Base-by-base conservation (phyloP, 306 rosid genomes). In the Malus fusca region DNA sequence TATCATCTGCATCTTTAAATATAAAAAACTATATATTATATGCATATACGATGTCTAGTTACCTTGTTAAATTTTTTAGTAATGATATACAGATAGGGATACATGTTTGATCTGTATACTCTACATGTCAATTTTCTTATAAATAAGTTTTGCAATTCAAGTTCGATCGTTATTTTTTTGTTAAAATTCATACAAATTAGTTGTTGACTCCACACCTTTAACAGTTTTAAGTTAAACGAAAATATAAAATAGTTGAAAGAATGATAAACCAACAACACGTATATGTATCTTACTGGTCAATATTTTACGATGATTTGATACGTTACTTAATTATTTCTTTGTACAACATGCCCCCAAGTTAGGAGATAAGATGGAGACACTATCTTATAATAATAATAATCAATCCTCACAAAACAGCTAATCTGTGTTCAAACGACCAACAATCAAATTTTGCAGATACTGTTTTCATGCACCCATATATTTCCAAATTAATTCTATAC, bases 111-210 rank as follows among this genome's bases (percentile, higher is more conserved):
- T 73, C 18, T 31, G 74, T 53, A 53, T 68, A 75, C 64, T 61
- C 77, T 72, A 77, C 86, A 72, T 85, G 82, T 82, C 75, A 59
- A 81, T 84, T 56, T 71, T n/a, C 26, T 69, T 74, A 5, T 30
- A 30, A 10, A 58, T 43, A 28, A 25, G n/a, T 1, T 22, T 62
- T 28, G 65, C 40, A 30, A 28, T 62, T 62, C 28, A 13, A 62
- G 6, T 14, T 62, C 1, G 28, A 22, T 60, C 31, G 40, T 6
- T 3, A 23, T 4, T 6, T 23, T 5, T 25, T 60, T 4, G 31
- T 25, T 25, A 60, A 60, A 25, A 22, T 60, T 11, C 15, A 23
- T 4, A 2, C 14, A 59, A 61, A 62, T 13, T 62, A 62, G 66
- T 62, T 28, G 21, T 26, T 62, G 67, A 63, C 67, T 30, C 22